Conservation (phyloP, 345 rosid genomes). For the Eucalyptus regnans region DNA sequence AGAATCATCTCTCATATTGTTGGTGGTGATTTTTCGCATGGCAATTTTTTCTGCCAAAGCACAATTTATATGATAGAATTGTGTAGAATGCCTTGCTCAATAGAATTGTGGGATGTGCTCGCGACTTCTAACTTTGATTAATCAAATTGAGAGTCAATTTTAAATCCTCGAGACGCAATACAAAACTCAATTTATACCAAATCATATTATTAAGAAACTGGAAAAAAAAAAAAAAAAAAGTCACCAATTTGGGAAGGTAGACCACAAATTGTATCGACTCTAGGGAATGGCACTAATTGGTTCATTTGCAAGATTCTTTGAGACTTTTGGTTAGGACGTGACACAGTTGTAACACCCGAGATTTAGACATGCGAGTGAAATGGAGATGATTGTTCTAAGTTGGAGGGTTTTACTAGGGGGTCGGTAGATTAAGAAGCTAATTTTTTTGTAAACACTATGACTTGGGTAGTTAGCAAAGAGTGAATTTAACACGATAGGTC, state of each 20-base stretch:
- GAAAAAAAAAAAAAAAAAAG: neutral
- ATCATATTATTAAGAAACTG: neutral
- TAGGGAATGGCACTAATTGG: neutral
- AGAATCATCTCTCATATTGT: too few relatives aligned
- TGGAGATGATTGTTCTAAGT: neutral
- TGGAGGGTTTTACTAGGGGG: neutral
- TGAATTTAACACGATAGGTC: neutral
- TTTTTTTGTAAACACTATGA: neutral
- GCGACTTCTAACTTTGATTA: neutral
- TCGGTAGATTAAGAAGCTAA: neutral
- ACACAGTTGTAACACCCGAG: rapidly evolving
- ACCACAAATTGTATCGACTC: neutral
- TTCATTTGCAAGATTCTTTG: neutral
- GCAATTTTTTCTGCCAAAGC: neutral
- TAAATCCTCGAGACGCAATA: neutral
- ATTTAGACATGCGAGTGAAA: neutral
- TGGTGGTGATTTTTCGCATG: neutral
- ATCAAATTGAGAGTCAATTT: neutral
- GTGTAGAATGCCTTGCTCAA: neutral
- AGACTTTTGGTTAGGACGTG: neutral
- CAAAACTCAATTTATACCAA: neutral
- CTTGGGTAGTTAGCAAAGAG: neutral
- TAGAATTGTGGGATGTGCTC: neutral
- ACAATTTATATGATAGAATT: neutral
- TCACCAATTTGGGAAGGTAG: neutral